phyloP scores from a whole-genome alignment of 2,329 filamentous ascomycete species.

The Mycogone perniciosa region DNA sequence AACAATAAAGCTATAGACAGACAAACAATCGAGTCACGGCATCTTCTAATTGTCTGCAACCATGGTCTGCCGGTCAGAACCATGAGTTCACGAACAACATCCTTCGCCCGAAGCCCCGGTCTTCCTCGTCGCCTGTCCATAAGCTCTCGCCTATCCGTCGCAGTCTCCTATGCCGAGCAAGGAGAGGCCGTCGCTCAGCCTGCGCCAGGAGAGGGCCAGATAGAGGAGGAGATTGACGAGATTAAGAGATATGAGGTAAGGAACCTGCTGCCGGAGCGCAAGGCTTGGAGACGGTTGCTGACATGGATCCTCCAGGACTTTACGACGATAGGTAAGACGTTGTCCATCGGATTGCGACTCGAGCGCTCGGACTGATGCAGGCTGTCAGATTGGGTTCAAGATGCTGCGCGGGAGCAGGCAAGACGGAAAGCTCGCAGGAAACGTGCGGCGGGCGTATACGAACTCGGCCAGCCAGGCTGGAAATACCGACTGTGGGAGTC shows the following conservation, averaged over 20 bases:
- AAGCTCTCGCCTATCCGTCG: slow-evolving; percentile 60
- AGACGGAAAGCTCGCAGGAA: slow-evolving; percentile 70
- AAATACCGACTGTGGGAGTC: slow-evolving; percentile 73
- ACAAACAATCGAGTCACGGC: slow-evolving; percentile 1
- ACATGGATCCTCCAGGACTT: slow-evolving; percentile 57
- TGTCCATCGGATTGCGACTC: background rate
- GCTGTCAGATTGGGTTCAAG: slow-evolving; percentile 83
- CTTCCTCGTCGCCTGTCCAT: slow-evolving; percentile 49
- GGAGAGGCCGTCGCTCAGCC: slow-evolving; percentile 49
- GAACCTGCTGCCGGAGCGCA: background rate
- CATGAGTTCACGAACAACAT: slow-evolving; percentile 49
- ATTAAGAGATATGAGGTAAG: slow-evolving; percentile 90
- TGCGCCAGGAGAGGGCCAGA: slow-evolving; percentile 57
- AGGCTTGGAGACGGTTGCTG: slow-evolving; percentile 22
- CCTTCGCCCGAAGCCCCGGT: slow-evolving; percentile 36
- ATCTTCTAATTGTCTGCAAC: slow-evolving; percentile 18
- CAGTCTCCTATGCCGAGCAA: slow-evolving; percentile 58
- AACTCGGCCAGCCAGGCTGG: slow-evolving; percentile 67
- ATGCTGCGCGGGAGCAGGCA: slow-evolving; percentile 84
- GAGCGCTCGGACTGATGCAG: slow-evolving; percentile 24
- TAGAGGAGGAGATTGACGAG: slow-evolving; percentile 92
- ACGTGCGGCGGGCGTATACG: slow-evolving; percentile 65
- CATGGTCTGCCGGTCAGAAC: slow-evolving; percentile 33
- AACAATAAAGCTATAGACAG: background rate
- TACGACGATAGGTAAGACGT: slow-evolving; percentile 71